phyloP scores from a whole-genome alignment of 192 early-diverging fungal genomes.

The Backusella parvicylindrica region DNA sequence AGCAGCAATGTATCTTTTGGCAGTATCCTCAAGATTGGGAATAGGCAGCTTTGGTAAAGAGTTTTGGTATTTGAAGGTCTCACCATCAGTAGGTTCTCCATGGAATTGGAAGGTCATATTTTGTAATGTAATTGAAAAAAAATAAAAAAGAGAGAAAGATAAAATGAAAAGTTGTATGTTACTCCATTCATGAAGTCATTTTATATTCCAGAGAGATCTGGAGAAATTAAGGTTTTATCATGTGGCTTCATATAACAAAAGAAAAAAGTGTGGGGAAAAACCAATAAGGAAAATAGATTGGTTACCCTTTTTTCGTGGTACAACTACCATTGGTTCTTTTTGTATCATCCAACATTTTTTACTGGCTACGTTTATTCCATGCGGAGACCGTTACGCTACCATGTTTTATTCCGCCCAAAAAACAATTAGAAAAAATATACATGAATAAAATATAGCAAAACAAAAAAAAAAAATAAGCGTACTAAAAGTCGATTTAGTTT shows the following conservation, averaged over 20 bases:
- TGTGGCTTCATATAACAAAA: background rate
- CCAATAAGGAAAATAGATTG: background rate
- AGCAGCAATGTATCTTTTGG: conserved; percentile 44
- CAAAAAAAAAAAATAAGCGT: background rate
- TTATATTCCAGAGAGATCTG: background rate
- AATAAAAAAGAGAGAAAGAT: background rate
- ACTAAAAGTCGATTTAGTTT: background rate
- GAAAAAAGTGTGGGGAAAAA: conserved; percentile 18
- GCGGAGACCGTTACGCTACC: background rate
- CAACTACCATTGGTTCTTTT: background rate
- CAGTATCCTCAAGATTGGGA: conserved; percentile 48
- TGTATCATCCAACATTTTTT: background rate
- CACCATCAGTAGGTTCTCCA: conserved; percentile 9
- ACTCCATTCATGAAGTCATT: background rate
- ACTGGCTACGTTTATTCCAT: background rate
- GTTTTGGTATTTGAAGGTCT: conserved; percentile 61
- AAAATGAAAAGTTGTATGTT: background rate
- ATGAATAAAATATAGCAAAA: background rate
- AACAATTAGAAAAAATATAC: background rate
- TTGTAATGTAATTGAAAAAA: background rate
- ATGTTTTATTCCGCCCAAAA: background rate
- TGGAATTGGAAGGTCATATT: background rate
- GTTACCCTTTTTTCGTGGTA: background rate
- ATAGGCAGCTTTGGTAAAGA: conserved; percentile 56
- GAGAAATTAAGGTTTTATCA: background rate